Evolutionary conservation across 1,139 yeast species (phyloP), one percentile per base, ranked within the genome.

Genomic region (Geotrichum klebahnii): DNA sequence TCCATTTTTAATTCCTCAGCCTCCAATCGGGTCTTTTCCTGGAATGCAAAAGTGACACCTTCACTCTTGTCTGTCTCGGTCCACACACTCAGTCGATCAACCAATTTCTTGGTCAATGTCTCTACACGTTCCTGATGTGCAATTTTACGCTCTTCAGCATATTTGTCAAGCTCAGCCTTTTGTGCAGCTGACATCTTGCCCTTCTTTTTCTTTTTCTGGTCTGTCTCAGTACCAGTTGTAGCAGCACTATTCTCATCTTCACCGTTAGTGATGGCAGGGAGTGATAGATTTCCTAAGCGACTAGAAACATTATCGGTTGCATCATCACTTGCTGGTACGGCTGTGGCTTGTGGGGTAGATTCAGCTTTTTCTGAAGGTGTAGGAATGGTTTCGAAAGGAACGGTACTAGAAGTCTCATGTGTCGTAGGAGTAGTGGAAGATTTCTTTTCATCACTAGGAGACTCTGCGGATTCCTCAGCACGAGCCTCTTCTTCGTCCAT

Each of bases 1-100:
- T 90, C 97, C 85, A 88, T 82, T 64, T 90, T 90, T 55, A 92
- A 76, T 43, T 84, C 77, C 62, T 89, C 95, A 1, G 96, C 96
- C 67, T 90, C 97, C 39, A 84, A 78, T 57, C 76, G 77, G 62
- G 85, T 78, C 66, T 89, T 88, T 50, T 76, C 78, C 55, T 75
- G 74, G 67, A 88, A 90, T 0, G 95, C 80, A 29, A 71, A 70
- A 14, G 81, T 79, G 35, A 89, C 84, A 53, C 80, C 89, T 1
- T 70, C 77, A 44, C 78, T 79, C 74, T 83, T 82, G 55, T 81
- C 85, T 1, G 96, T 83, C 66, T 90, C 97, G 0, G 97, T 88
- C 69, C 82, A 81, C 19, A 89, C 75, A 2, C 92, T 79, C 36
- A 90, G 67, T 57, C 82, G 77, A 48, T 82, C 81, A 35, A 81